Conservation (phyloP, 2,329 filamentous ascomycete species). For the Alternaria arborescens region DNA sequence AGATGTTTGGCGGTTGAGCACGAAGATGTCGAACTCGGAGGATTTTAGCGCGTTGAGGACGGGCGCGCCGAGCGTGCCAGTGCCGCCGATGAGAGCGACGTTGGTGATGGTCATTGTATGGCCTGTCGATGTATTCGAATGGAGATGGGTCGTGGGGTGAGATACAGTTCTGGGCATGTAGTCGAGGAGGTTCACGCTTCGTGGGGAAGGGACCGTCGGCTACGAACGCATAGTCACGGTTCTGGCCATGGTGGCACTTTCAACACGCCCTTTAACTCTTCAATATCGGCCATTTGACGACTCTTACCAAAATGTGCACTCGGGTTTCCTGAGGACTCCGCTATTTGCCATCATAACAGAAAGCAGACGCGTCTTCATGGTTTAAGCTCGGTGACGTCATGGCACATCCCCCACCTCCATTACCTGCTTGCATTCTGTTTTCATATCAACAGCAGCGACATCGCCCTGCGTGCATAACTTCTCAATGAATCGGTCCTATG, state of each 20-base stretch:
- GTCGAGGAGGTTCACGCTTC: background rate
- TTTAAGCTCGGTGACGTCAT: background rate
- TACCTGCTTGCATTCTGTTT: background rate
- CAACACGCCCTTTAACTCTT: no score
- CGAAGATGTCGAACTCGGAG: constrained; percentile 43
- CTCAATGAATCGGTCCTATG: no score
- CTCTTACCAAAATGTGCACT: accelerated
- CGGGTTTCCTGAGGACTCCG: no score
- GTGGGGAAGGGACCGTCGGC: background rate
- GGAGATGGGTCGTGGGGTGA: background rate
- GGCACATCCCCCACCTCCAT: background rate
- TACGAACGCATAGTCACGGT: background rate
- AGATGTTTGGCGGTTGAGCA: constrained; percentile 47
- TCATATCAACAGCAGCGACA: background rate
- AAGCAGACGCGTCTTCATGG: background rate
- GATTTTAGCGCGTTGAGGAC: constrained; percentile 45
- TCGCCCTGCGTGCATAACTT: no score
- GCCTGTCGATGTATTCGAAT: no score
- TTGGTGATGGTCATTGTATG: constrained; percentile 43
- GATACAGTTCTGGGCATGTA: background rate
- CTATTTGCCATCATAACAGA: no score
- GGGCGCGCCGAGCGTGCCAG: constrained; percentile 46
- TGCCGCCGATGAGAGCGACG: constrained; percentile 54
- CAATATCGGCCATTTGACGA: background rate
- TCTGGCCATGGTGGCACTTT: no score